Base-by-base conservation (phyloP, 2,329 filamentous ascomycete species). In the Aspergillus ruber region DNA sequence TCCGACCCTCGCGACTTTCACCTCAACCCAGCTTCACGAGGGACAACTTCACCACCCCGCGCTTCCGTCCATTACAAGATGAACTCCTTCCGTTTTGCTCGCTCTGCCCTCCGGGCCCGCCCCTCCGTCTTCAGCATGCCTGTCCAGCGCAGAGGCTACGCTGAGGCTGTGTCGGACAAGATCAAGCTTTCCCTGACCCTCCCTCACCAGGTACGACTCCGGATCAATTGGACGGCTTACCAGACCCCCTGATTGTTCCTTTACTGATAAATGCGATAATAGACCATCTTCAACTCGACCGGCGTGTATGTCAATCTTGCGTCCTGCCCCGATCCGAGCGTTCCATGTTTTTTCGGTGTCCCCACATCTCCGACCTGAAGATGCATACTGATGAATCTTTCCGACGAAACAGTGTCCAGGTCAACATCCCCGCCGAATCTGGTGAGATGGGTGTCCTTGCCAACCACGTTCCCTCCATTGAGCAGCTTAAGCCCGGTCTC, bases 391-490 rank as follows among this genome's bases (percentile, higher is more conserved):
- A 67, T 86, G 75, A 85, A 64, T 76, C 85, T 75, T 84, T 81
- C 78, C 81, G 80, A 73, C 83, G 76, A 55, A 39, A 39, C 10
- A 79, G 76, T 68, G 84, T 97, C 68, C 93, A 98, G 80, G 93
- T 98, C 80, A 98, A 98, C 83, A 85, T 98, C 67, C 86, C 93
- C 71, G 93, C 93, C 68, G 93, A 95, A 74, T 94, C 90, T 55
- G 93, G 93, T 72, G 93, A 97, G 65, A 98, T 98, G 93, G 93
- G 93, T 86, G 86, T 98, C 65, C 86, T 98, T 69, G 93, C 93
- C 72, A 94, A 93, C 81, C 93, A 98, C 83, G 93, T 98, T 65
- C 90, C 93, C 57, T 90, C 90, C 54, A 97, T 98, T 69, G 93
- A 98, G 81, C 93, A 98, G 81, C 81, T 98, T 74, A 95, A 94